Evolutionary conservation across 2,329 filamentous ascomycete genomes (phyloP).

Genomic region (Aspergillus ochraceoroseus): DNA sequence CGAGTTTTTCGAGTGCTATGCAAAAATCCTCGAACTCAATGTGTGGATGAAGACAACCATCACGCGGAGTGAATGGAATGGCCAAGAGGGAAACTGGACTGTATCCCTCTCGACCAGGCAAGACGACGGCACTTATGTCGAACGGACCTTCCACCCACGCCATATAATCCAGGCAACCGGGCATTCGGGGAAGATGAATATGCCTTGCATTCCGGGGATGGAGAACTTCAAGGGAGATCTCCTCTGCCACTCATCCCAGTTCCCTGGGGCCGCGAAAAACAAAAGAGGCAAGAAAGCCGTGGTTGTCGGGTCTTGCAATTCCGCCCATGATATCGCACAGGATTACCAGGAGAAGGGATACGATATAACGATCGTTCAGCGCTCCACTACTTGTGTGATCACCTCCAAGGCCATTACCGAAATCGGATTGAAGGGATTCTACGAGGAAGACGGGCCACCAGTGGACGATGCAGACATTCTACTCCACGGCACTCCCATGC

Average conservation of each 20-base stretch:
- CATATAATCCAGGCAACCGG: slow-evolving; percentile 65
- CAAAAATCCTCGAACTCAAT: slow-evolving; percentile 61
- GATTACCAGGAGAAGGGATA: slow-evolving; percentile 64
- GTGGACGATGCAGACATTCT: slow-evolving; percentile 63
- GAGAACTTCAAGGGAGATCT: slow-evolving; percentile 55
- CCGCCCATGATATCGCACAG: slow-evolving; percentile 64
- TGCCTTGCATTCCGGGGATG: slow-evolving; percentile 47
- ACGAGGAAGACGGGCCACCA: slow-evolving; percentile 50
- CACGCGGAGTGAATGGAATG: slow-evolving; percentile 48
- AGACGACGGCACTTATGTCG: slow-evolving; percentile 40
- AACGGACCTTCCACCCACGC: slow-evolving; percentile 54
- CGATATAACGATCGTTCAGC: slow-evolving; percentile 64
- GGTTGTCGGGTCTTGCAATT: slow-evolving; percentile 65
- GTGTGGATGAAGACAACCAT: slow-evolving; percentile 58
- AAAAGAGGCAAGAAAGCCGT: slow-evolving; percentile 56
- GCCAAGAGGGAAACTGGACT: slow-evolving; percentile 51
- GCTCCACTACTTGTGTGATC: slow-evolving; percentile 61
- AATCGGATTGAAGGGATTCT: slow-evolving; percentile 51
- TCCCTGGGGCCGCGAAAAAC: slow-evolving; percentile 49
- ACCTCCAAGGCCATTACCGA: slow-evolving; percentile 52
- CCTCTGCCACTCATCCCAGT: slow-evolving; percentile 60
- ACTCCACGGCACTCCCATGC: slow-evolving; percentile 53
- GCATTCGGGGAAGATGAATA: slow-evolving; percentile 60
- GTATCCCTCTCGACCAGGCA: slow-evolving; percentile 47
- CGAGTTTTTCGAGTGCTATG: slow-evolving; percentile 65